Percentiles rank a stretch among this genome's conserved stretches.
These are phyloP conservation scores for Candolleomyces aberdarensis DNA, from an alignment of 768 basidiomycete genomes.

Conservation along the genomic window DNA sequence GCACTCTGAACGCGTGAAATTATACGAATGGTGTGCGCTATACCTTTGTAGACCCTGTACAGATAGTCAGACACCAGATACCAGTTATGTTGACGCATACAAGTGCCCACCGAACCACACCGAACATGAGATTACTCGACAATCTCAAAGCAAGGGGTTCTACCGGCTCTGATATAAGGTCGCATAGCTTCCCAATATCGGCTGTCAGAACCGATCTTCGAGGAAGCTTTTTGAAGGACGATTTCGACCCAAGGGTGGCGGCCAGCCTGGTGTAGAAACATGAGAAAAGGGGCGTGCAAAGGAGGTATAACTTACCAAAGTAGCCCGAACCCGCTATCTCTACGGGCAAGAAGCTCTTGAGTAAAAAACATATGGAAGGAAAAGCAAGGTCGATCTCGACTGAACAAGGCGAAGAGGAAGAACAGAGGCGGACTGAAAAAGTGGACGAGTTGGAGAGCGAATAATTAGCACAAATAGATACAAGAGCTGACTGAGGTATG, in stretches of 20 bases:
- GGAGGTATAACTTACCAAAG: slow-evolving; percentile 51
- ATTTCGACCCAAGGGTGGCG: slow-evolving; percentile 85
- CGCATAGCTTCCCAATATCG: slow-evolving; percentile 79
- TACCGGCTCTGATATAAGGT: slow-evolving; percentile 73
- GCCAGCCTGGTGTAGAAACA: slow-evolving; percentile 62
- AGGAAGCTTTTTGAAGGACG: slow-evolving; percentile 81
- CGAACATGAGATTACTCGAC: slow-evolving; percentile 87
- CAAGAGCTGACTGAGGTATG: too few relatives aligned
- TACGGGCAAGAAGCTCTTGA: slow-evolving; percentile 70
- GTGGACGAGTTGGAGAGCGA: too few relatives aligned
- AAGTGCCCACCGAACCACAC: slow-evolving; percentile 68
- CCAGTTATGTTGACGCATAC: neutral
- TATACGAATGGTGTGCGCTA: neutral
- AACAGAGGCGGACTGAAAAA: too few relatives aligned
- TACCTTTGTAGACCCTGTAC: slow-evolving; percentile 44
- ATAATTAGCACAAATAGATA: too few relatives aligned
- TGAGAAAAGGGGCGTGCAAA: neutral
- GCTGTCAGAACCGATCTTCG: slow-evolving; percentile 82
- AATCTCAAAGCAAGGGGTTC: slow-evolving; percentile 86
- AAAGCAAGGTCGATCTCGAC: neutral
- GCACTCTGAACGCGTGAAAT: neutral
- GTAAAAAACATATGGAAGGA: slow-evolving; percentile 77
- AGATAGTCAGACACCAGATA: neutral
- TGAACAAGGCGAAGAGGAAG: too few relatives aligned
- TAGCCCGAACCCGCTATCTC: slow-evolving; percentile 89